Evolutionary conservation across 352 stramenopile species (phyloP).

Genomic region (Pythium aquatile): DNA sequence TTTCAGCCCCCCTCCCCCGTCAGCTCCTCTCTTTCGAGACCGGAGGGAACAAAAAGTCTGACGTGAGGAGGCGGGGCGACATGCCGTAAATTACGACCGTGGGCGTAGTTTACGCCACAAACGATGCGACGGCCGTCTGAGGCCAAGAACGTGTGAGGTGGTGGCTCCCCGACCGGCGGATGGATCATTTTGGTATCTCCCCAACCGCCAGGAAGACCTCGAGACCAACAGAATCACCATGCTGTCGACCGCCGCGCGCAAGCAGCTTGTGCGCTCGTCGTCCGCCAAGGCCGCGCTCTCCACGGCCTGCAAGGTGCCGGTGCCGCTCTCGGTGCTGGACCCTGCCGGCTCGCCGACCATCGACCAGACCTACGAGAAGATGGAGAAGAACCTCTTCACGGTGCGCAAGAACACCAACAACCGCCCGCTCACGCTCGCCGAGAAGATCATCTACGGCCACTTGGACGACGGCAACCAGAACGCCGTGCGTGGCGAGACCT

Average conservation of each 20-base stretch:
- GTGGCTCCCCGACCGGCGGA: constrained; percentile 26
- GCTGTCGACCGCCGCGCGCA: constrained; percentile 56
- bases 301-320: constrained; percentile 66
- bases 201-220: constrained; percentile 24
- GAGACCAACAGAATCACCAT: constrained; percentile 50
- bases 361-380: constrained; percentile 92
- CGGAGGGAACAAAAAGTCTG: neutral
- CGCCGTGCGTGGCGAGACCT: constrained; percentile 88
- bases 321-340: constrained; percentile 89
- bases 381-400: constrained; percentile 87
- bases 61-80: constrained; percentile 26
- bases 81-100: constrained; percentile 23
- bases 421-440: constrained; percentile 89
- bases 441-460: constrained; percentile 96
- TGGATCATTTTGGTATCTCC: constrained; percentile 84
- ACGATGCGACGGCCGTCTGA: constrained; percentile 16
- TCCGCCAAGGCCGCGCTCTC: constrained; percentile 71
- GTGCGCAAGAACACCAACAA: constrained; percentile 89
- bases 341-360: constrained; percentile 91
- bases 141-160: constrained; percentile 16
- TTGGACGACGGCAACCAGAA: constrained; percentile 86
- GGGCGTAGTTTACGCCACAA: constrained; percentile 3
- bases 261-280: constrained; percentile 61
- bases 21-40: neutral
- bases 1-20: neutral